Evolutionary conservation across 1,139 yeast species (phyloP).

Genomic region (Nakaseomyces kungkrabaensis): DNA sequence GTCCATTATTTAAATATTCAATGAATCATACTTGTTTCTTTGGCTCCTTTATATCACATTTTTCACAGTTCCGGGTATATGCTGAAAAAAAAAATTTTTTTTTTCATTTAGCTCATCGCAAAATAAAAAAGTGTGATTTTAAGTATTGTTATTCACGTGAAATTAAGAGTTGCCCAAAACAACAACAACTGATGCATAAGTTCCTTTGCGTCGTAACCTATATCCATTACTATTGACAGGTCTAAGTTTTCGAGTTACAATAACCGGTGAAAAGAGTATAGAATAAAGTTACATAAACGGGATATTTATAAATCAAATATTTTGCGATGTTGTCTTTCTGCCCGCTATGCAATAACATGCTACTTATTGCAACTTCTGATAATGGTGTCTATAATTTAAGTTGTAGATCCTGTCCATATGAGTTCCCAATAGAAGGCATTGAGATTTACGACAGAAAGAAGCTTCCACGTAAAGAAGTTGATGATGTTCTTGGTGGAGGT

Average conservation of each 20-base stretch:
- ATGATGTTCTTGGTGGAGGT: conserved; percentile 95
- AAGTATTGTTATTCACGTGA: neutral
- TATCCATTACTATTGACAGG: too few relatives aligned
- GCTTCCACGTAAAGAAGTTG: conserved; percentile 80
- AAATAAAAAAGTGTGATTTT: neutral
- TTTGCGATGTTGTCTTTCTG: conserved; percentile 75
- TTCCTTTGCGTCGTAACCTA: too few relatives aligned
- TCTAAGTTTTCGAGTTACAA: too few relatives aligned
- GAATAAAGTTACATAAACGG: too few relatives aligned
- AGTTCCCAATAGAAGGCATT: conserved; percentile 73
- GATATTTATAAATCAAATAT: too few relatives aligned
- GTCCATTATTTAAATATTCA: too few relatives aligned
- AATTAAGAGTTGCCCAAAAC: neutral
- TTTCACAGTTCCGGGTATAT: neutral
- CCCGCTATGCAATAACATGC: conserved; percentile 87
- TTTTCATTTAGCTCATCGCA: neutral
- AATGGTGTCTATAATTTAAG: conserved; percentile 39
- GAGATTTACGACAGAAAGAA: conserved; percentile 78
- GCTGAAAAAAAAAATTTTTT: neutral
- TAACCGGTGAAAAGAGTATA: too few relatives aligned
- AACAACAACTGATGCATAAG: too few relatives aligned
- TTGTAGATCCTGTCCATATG: conserved; percentile 92
- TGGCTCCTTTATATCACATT: neutral
- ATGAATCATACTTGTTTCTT: neutral
- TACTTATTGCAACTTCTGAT: conserved; percentile 42